Evolutionary conservation across 2,329 filamentous ascomycete species (phyloP), one percentile per base, ranked within the genome.

Genomic region (Alternaria rosae): DNA sequence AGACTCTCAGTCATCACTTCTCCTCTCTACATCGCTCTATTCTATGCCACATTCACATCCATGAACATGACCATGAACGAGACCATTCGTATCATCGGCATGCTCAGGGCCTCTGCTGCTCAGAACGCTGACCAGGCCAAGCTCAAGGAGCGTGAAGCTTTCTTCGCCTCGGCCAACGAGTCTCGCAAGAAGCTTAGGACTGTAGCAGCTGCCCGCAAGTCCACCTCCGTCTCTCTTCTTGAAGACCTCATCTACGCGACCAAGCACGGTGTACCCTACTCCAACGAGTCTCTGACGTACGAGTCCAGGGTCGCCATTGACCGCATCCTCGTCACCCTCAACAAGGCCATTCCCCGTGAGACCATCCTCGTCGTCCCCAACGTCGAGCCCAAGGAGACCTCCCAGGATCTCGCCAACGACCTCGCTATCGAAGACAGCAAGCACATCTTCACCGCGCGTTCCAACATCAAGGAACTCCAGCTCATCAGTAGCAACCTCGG

Each of bases 71-170:
- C 47, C 38, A 75, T 76, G 72, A 51, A 65, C 44, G 71, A 76
- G 52, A 56, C 63, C 13, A 52, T 57, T 59, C 67, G 70, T 57
- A 66, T 74, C 35, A 64, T 71, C 30, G 61, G 25, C 44, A 64
- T 77, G 66, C 66, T 75, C 41, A 66, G 66, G 64, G 65, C 66
- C 54, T 73, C 71, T 59, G 62, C 67, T 42, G 65, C 67, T 26
- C 62, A 70, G 52, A 69, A 57, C 52, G 61, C 68, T 70, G 57
- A 70, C 54, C n/a, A 61, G 54, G 54, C 67, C 56, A 70, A 75
- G 65, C n/a, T 47, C 41, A 51, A 63, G 43, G 45, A 63, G 12
- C 38, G 57, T 42, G 38, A 61, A 47, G 50, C 21, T 42, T 57
- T 60, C 21, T 45, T 61, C 21, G 44, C 28, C 21, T 21, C 55